Conservation (phyloP, 305 asterid genomes). For the Ajuga reptans region DNA sequence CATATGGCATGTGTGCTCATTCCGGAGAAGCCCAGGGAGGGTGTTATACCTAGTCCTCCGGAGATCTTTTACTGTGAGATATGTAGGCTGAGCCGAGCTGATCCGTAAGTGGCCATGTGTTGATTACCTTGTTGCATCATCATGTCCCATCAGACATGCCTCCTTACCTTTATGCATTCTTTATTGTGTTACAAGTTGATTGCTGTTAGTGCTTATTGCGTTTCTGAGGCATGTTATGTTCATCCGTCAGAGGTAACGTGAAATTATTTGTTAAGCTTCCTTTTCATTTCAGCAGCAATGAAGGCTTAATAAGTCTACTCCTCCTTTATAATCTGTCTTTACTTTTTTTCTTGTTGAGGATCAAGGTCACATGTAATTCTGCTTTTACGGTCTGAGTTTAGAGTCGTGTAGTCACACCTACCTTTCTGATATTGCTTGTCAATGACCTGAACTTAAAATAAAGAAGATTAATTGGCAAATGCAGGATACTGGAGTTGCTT, state of each 20-base stretch:
- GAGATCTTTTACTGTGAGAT: constrained; percentile 75
- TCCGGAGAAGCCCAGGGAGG: constrained; percentile 74
- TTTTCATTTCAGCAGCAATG: not conserved
- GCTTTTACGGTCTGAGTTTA: not conserved
- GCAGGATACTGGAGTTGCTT: constrained; percentile 4
- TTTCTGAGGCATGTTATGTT: not conserved
- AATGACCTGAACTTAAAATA: not conserved
- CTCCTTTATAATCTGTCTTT: constrained; percentile 4
- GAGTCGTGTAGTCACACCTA: not conserved
- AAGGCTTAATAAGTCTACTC: not conserved
- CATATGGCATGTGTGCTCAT: constrained; percentile 78
- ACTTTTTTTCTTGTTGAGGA: not conserved
- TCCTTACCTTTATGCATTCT: constrained; percentile 4
- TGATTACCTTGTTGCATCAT: constrained; percentile 11
- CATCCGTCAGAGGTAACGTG: not conserved
- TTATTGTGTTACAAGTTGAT: constrained; percentile 1
- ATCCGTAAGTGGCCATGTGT: constrained; percentile 68
- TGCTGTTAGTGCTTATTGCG: constrained; percentile 8
- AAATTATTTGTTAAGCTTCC: not conserved
- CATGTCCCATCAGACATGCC: constrained; percentile 3
- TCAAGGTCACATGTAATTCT: not conserved
- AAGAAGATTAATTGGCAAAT: not conserved
- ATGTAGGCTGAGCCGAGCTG: constrained; percentile 87
- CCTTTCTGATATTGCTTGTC: not conserved
- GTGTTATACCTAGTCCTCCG: constrained; percentile 55